Evolutionary conservation across 352 stramenopile species (phyloP).

Genomic region (Globisporangium acanthophoron): DNA sequence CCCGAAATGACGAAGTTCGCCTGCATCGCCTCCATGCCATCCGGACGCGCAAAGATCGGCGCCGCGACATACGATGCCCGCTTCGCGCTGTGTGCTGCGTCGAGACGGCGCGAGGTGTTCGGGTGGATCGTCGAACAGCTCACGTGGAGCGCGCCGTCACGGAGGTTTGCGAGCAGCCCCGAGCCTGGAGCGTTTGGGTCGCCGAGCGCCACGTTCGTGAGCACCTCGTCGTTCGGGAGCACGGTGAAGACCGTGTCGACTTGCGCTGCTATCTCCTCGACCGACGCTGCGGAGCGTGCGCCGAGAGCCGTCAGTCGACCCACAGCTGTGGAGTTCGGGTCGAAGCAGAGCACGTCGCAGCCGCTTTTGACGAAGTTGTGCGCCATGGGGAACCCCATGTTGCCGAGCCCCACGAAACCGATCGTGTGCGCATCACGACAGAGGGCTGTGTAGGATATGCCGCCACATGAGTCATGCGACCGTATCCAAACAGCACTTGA

Average conservation of each 20-base stretch:
- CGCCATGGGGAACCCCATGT: slow-evolving; percentile 91
- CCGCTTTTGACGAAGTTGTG: slow-evolving; percentile 79
- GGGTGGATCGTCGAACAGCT: slow-evolving; percentile 71
- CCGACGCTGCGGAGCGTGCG: slow-evolving; percentile 25
- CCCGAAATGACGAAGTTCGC: slow-evolving; percentile 57
- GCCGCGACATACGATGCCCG: slow-evolving; percentile 41
- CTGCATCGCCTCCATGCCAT: slow-evolving; percentile 63
- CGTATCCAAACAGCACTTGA: too few relatives aligned
- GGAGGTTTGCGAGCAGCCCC: slow-evolving; percentile 34
- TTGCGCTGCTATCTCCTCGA: slow-evolving; percentile 34
- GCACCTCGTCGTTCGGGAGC: slow-evolving; percentile 59
- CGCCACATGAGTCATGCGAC: too few relatives aligned
- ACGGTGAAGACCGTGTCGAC: slow-evolving; percentile 51
- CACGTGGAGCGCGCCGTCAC: slow-evolving; percentile 38
- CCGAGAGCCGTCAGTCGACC: slow-evolving; percentile 22
- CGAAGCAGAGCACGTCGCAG: slow-evolving; percentile 57
- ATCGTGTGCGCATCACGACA: slow-evolving; percentile 16
- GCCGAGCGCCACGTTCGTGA: slow-evolving; percentile 35
- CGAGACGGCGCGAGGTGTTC: slow-evolving; percentile 41
- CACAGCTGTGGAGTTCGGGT: slow-evolving; percentile 31
- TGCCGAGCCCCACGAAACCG: slow-evolving; percentile 89
- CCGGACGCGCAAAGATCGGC: slow-evolving; percentile 68
- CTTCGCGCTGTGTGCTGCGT: slow-evolving; percentile 24
- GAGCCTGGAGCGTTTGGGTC: slow-evolving; percentile 13
- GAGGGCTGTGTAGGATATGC: neutral